Percentiles rank a stretch among this genome's conserved stretches.
Evolutionary conservation across 1,139 yeast species (phyloP).

Genomic region (Pichia sp.): DNA sequence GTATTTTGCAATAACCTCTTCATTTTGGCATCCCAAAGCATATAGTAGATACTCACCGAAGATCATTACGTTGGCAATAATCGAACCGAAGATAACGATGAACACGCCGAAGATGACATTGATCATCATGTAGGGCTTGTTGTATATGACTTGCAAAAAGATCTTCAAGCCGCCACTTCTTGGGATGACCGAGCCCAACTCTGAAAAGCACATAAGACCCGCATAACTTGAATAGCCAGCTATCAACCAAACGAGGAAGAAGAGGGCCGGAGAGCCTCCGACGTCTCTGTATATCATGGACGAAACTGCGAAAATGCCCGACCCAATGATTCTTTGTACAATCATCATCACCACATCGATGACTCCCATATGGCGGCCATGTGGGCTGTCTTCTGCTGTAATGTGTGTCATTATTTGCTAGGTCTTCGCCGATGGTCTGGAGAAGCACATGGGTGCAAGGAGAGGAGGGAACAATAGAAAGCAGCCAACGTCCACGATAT

Average conservation of each 20-base stretch:
- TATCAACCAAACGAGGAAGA: slow-evolving; percentile 57
- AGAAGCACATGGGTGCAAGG: neutral
- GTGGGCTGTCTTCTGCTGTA: slow-evolving; percentile 55
- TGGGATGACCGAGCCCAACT: slow-evolving; percentile 66
- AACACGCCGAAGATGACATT: slow-evolving; percentile 57
- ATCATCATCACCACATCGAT: slow-evolving; percentile 62
- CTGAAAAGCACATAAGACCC: slow-evolving; percentile 63
- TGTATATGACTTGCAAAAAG: slow-evolving; percentile 62
- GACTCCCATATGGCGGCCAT: slow-evolving; percentile 68
- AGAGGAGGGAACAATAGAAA: neutral
- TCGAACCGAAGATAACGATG: slow-evolving; percentile 60
- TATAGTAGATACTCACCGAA: slow-evolving; percentile 63
- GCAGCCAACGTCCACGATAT: neutral
- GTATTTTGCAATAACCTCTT: slow-evolving; percentile 24
- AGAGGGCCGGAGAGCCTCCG: slow-evolving; percentile 61
- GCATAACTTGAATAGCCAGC: slow-evolving; percentile 62
- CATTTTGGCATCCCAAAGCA: slow-evolving; percentile 31
- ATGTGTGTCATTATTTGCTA: slow-evolving; percentile 25
- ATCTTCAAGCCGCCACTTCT: slow-evolving; percentile 73
- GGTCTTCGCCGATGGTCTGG: neutral
- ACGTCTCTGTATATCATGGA: slow-evolving; percentile 62
- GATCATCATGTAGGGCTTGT: slow-evolving; percentile 54
- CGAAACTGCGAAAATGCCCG: slow-evolving; percentile 73
- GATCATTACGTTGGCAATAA: slow-evolving; percentile 60
- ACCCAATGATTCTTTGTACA: slow-evolving; percentile 68